Evolutionary conservation across 306 rosid species (phyloP).

Genomic region (Astragalus membranaceus): DNA sequence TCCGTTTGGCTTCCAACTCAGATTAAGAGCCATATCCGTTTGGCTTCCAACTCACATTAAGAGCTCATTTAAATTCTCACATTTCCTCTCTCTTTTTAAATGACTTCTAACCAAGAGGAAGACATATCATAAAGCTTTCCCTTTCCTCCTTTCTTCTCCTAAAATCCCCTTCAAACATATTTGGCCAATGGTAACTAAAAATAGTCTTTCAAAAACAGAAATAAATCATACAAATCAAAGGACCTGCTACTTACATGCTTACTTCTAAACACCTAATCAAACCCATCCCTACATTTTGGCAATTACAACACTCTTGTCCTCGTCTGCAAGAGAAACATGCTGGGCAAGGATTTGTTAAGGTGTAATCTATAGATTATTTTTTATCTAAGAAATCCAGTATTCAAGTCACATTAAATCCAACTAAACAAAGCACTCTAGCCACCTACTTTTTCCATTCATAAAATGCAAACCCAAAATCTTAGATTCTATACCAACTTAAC

Average conservation of each 20-base stretch:
- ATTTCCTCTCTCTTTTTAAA: too few relatives aligned
- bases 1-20: too few relatives aligned
- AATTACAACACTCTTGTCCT: neutral
- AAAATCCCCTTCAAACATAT: neutral
- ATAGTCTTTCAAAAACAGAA: neutral
- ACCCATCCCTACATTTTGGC: neutral
- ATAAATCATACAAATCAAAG: neutral
- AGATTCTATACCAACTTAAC: neutral
- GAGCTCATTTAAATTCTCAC: too few relatives aligned
- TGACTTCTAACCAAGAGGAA: neutral
- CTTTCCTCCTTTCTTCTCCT: neutral
- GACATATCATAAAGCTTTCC: neutral
- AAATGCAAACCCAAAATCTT: neutral
- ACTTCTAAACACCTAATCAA: neutral
- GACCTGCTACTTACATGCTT: neutral
- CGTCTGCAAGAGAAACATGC: neutral
- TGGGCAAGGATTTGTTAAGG: neutral
- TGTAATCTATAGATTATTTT: neutral
- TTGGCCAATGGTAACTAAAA: neutral
- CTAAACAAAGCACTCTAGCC: neutral
- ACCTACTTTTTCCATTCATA: neutral
- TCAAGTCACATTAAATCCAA: neutral
- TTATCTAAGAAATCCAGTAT: neutral
- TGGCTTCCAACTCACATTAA: too few relatives aligned
- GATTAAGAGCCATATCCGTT: too few relatives aligned